These are phyloP conservation scores for Penicillium janthinellum DNA, from an alignment of 2,329 filamentous ascomycete species.

Conservation along the genomic window DNA sequence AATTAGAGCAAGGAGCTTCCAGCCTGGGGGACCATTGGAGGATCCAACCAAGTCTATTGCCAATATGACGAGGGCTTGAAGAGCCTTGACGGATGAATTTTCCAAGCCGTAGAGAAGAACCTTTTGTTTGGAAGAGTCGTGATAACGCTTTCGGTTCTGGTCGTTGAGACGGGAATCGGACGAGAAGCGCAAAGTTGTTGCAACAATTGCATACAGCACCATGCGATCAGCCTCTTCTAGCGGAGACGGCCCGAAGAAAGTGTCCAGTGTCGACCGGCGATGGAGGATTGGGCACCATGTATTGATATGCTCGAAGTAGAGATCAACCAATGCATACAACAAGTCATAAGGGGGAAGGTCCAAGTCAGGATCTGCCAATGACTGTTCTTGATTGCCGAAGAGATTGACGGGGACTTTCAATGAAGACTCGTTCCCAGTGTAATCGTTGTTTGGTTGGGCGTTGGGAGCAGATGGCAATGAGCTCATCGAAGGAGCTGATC, in stretches of 20 bases:
- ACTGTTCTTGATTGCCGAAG: conserved; percentile 51
- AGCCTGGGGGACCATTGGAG: conserved; percentile 86
- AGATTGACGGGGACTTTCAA: conserved; percentile 63
- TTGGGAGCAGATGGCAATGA: conserved; percentile 30
- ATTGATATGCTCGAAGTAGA: conserved; percentile 79
- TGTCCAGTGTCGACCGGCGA: conserved; percentile 76
- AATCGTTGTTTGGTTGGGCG: conserved; percentile 31
- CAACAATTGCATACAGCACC: conserved; percentile 83
- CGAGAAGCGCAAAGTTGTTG: conserved; percentile 82
- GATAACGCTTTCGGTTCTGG: conserved; percentile 72
- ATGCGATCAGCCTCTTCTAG: conserved; percentile 81
- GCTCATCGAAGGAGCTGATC: conserved; percentile 21
- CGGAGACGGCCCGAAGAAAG: conserved; percentile 74
- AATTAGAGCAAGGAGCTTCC: conserved; percentile 88
- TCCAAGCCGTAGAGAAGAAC: conserved; percentile 86
- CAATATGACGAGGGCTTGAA: conserved; percentile 85
- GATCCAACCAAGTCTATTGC: conserved; percentile 82
- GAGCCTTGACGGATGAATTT: conserved; percentile 82
- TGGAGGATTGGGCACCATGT: conserved; percentile 91
- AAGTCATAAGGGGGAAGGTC: conserved; percentile 75
- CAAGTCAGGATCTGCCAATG: conserved; percentile 57
- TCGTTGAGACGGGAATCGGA: conserved; percentile 73
- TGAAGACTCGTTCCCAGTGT: conserved; percentile 52
- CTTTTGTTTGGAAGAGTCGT: conserved; percentile 79
- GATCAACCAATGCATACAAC: conserved; percentile 70